phyloP scores from a whole-genome alignment of 805 yeast species.

The Pichia heedii region DNA sequence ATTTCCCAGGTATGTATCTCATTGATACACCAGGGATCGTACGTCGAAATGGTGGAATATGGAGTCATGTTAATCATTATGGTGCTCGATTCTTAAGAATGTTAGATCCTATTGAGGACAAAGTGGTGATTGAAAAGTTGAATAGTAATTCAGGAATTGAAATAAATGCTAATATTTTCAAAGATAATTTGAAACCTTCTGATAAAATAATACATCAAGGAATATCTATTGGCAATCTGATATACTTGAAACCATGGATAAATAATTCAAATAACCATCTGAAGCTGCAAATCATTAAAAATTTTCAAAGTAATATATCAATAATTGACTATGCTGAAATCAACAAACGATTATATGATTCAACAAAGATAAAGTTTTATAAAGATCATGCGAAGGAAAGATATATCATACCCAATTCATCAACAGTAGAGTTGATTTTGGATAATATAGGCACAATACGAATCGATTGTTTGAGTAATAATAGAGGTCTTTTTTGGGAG shows the following conservation, averaged over 20 bases:
- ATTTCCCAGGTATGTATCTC: constrained; percentile 12
- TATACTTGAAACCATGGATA: background rate
- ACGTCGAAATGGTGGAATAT: constrained; percentile 16
- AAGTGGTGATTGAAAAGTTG: background rate
- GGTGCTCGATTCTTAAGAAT: constrained; percentile 1
- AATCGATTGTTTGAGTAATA: background rate
- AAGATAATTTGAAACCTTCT: background rate
- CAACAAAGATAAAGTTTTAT: background rate
- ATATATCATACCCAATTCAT: background rate
- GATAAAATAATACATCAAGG: background rate
- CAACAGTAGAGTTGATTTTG: background rate
- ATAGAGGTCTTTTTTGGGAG: constrained; percentile 4
- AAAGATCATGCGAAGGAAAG: background rate
- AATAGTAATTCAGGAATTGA: background rate
- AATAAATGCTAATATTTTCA: background rate
- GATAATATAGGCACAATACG: constrained; percentile 7
- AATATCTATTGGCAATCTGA: background rate
- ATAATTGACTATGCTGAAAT: background rate
- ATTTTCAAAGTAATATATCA: background rate
- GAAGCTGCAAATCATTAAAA: background rate
- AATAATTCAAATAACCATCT: background rate
- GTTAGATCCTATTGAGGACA: background rate
- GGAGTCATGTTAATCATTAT: constrained; percentile 10
- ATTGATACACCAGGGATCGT: constrained; percentile 26
- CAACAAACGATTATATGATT: background rate